Evolutionary conservation across 2,329 filamentous ascomycete species (phyloP).

Genomic region (Thelonectria rubi): DNA sequence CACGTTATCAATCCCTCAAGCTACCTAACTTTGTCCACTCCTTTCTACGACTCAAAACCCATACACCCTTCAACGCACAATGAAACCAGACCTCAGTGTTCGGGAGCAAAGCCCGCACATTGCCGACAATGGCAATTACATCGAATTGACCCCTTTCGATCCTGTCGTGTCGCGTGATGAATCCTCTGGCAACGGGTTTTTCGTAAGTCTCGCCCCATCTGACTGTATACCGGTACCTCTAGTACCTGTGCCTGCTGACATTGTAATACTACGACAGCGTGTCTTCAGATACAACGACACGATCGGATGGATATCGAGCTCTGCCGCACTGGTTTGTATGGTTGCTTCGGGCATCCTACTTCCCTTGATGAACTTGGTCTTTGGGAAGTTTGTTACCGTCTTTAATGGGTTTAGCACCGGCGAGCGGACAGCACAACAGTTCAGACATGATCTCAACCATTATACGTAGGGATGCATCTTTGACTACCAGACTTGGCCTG

Average conservation of each 20-base stretch:
- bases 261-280: background rate
- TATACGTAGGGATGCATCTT: background rate
- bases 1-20: no score
- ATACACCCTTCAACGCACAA: slow-evolving; percentile 1
- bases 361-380: slow-evolving; percentile 4
- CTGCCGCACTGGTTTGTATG: slow-evolving; percentile 1
- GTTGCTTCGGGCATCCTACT: background rate
- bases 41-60: background rate
- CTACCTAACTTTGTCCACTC: background rate
- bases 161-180: background rate
- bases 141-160: background rate
- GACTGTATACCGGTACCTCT: background rate
- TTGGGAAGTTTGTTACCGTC: slow-evolving; percentile 1
- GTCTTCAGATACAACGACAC: slow-evolving; percentile 15
- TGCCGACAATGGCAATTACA: background rate
- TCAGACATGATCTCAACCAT: background rate
- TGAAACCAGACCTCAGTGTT: background rate
- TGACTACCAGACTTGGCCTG: background rate
- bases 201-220: background rate
- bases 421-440: background rate
- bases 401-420: background rate
- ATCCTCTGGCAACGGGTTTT: slow-evolving; percentile 3
- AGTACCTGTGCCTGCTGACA: no score
- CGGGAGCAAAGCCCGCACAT: background rate
- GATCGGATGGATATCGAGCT: slow-evolving; percentile 8